Percentiles rank a stretch among this genome's conserved stretches.
Evolutionary conservation across 257 asterid species (phyloP).

Genomic region (Solanum chiquidenum): DNA sequence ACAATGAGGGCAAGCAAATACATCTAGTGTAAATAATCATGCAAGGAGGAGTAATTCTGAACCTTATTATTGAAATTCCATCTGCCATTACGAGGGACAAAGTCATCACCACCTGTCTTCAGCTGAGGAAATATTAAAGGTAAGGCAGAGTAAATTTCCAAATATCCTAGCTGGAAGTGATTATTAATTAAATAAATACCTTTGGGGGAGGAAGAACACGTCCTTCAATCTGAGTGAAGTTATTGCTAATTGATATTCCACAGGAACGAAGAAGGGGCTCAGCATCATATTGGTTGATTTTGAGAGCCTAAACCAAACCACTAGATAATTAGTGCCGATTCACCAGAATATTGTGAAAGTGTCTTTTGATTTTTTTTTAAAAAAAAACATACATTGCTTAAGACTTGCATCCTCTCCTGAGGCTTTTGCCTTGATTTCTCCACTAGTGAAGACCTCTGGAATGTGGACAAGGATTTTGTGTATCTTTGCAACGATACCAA

Average conservation of each 20-base stretch:
- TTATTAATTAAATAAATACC: slow-evolving; percentile 15
- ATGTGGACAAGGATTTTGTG: slow-evolving; percentile 62
- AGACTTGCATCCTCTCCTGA: slow-evolving; percentile 67
- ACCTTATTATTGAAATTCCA: slow-evolving; percentile 93
- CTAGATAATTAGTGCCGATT: neutral
- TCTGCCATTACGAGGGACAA: slow-evolving; percentile 68
- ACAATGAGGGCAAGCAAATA: neutral
- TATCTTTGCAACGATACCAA: slow-evolving; percentile 78
- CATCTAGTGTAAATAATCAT: neutral
- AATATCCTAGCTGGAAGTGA: neutral
- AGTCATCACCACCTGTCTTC: slow-evolving; percentile 74
- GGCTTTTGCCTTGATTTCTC: slow-evolving; percentile 93
- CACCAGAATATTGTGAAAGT: neutral
- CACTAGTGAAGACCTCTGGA: slow-evolving; percentile 71
- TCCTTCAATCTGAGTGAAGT: slow-evolving; percentile 77
- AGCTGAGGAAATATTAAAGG: slow-evolving; percentile 30
- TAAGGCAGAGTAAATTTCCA: neutral
- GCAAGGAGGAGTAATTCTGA: neutral
- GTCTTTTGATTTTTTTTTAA: neutral
- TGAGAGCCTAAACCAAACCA: slow-evolving; percentile 51
- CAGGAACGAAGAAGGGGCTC: slow-evolving; percentile 83
- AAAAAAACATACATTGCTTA: slow-evolving; percentile 34
- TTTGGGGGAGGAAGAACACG: slow-evolving; percentile 74
- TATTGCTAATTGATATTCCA: slow-evolving; percentile 52
- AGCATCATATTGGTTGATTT: slow-evolving; percentile 60